A percentile compares a stretch with the other conserved stretches of the same genome.
phyloP scores from a whole-genome alignment of 169 alveolate species.

The Cryptosporidium andersoni region DNA sequence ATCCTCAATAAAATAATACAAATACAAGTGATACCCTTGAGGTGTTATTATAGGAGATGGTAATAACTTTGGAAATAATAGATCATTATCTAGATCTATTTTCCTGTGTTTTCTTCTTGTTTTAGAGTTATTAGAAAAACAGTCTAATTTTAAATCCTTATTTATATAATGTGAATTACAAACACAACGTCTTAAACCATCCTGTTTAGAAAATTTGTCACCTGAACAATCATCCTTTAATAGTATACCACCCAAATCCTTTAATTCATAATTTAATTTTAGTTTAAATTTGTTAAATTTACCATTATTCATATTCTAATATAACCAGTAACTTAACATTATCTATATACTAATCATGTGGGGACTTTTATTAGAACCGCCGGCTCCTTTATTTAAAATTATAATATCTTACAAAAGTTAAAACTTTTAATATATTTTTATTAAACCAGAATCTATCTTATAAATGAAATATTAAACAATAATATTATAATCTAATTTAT shows the following conservation, averaged over 20 bases:
- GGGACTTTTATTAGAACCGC: too few species aligned
- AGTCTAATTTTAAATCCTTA: background rate
- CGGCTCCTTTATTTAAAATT: too few species aligned
- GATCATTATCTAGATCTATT: background rate
- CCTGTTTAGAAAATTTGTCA: background rate
- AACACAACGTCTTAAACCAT: background rate
- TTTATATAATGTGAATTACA: background rate
- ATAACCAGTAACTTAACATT: too few species aligned
- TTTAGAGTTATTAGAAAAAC: background rate
- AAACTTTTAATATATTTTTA: too few species aligned
- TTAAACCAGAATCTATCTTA: too few species aligned
- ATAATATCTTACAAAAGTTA: too few species aligned
- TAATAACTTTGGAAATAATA: background rate
- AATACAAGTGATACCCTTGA: slow-evolving; percentile 59
- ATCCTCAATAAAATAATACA: slow-evolving; percentile 28
- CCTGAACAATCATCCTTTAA: background rate
- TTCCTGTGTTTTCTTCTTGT: background rate
- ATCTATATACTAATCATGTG: too few species aligned
- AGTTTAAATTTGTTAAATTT: background rate
- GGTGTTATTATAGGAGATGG: slow-evolving; percentile 49
- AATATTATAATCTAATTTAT: too few species aligned
- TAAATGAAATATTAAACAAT: too few species aligned
- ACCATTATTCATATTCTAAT: too few species aligned
- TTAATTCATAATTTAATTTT: background rate
- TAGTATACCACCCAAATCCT: background rate